phyloP scores from a whole-genome alignment of 768 basidiomycete species.

The Chiua virens region DNA sequence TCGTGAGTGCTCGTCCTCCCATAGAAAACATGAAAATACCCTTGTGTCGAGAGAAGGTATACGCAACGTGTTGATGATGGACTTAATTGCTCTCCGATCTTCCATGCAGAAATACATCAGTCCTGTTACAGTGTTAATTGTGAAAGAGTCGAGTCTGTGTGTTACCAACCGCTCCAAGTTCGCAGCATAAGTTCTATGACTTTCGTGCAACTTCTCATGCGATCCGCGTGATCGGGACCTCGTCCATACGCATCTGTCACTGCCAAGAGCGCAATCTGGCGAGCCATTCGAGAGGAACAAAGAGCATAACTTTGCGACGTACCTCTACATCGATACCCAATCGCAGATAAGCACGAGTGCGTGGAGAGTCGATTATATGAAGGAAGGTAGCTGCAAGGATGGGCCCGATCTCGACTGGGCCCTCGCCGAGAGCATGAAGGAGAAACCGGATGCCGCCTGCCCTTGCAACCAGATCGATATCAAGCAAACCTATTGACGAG shows the following conservation, averaged over 20 bases:
- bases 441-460: constrained; percentile 87
- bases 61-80: constrained; percentile 79
- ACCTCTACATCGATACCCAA: constrained; percentile 92
- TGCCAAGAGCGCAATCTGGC: constrained; percentile 79
- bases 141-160: not conserved
- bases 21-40: constrained; percentile 39
- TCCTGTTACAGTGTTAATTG: constrained; percentile 45
- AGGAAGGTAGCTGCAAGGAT: constrained; percentile 80
- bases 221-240: constrained; percentile 72
- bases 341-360: constrained; percentile 71
- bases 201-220: constrained; percentile 73
- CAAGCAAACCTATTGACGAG: constrained; percentile 68
- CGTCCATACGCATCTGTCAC: constrained; percentile 94
- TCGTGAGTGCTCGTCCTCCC: constrained; percentile 10
- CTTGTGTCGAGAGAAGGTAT: constrained; percentile 87
- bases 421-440: constrained; percentile 86
- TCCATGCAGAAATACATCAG: constrained; percentile 94
- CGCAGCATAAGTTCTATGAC: constrained; percentile 82
- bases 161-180: constrained; percentile 85
- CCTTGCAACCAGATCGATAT: constrained; percentile 76
- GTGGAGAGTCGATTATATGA: constrained; percentile 81
- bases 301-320: constrained; percentile 11
- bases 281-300: not conserved
- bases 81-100: constrained; percentile 80
- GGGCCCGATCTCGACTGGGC: constrained; percentile 78